Evolutionary conservation across 2,329 filamentous ascomycete genomes (phyloP).

Genomic region (Sporothrix luriei): DNA sequence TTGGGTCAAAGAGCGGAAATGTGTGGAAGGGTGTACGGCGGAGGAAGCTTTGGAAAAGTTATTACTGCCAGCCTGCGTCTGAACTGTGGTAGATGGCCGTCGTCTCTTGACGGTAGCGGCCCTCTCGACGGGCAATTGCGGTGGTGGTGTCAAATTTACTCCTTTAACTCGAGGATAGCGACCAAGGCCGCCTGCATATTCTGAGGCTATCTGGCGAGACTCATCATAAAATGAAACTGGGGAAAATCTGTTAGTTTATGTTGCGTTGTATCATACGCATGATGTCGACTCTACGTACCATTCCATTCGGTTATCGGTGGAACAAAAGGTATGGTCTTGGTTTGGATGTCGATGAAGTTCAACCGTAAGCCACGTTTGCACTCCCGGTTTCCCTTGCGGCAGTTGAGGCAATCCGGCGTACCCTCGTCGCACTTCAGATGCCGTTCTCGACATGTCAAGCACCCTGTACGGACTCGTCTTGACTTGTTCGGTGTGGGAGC

Average conservation of each 20-base stretch:
- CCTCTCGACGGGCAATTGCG: background rate
- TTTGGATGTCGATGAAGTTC: slow-evolving; percentile 87
- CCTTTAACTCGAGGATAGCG: slow-evolving; percentile 66
- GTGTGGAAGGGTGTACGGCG: too few relatives aligned
- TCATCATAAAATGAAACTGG: slow-evolving; percentile 81
- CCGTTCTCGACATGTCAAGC: slow-evolving; percentile 83
- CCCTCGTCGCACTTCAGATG: slow-evolving; percentile 91
- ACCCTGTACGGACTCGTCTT: slow-evolving; percentile 67
- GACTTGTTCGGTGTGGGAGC: slow-evolving; percentile 28
- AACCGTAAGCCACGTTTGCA: slow-evolving; percentile 86
- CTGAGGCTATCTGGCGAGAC: slow-evolving; percentile 84
- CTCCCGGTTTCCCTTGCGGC: slow-evolving; percentile 79
- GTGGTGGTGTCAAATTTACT: slow-evolving; percentile 41
- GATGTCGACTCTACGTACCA: slow-evolving; percentile 44
- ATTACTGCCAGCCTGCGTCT: background rate
- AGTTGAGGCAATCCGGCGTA: slow-evolving; percentile 68
- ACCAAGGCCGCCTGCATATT: slow-evolving; percentile 78
- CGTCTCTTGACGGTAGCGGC: slow-evolving; percentile 31
- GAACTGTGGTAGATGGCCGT: background rate
- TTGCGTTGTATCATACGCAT: background rate
- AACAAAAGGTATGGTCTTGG: slow-evolving; percentile 67
- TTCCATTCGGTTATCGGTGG: slow-evolving; percentile 66
- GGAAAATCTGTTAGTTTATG: background rate
- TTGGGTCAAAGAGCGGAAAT: background rate
- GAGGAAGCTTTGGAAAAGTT: background rate